A percentile compares a stretch with the other conserved stretches of the same genome.
Conservation (phyloP, 495 filamentous ascomycete genomes). For the Astrothelium subdiscretum region DNA sequence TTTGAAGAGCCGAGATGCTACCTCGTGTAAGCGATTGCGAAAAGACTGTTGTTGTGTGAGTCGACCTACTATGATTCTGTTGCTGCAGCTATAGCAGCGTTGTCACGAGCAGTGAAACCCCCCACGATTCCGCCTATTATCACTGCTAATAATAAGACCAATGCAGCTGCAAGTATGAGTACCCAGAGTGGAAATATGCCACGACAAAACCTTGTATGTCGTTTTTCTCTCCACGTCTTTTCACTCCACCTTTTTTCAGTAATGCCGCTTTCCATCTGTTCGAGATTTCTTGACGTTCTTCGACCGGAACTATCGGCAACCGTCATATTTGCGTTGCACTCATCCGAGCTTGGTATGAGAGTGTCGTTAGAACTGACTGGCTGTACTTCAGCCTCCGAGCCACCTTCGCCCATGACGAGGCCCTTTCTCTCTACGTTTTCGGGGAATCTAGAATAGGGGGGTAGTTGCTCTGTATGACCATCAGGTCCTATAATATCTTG, state of each 20-base stretch:
- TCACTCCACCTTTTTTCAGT: slow-evolving; percentile 23
- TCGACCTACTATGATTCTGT: no score
- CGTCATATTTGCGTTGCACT: neutral
- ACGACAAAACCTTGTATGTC: slow-evolving; percentile 22
- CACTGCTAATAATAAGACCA: slow-evolving; percentile 38
- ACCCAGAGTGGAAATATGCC: slow-evolving; percentile 25
- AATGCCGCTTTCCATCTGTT: neutral
- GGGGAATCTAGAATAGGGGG: slow-evolving; percentile 76
- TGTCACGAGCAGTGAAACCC: slow-evolving; percentile 18
- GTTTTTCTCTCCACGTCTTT: slow-evolving; percentile 22
- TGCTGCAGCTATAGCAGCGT: neutral
- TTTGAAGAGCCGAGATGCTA: slow-evolving; percentile 28
- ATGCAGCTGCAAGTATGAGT: slow-evolving; percentile 40
- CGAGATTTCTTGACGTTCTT: neutral
- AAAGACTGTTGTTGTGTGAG: neutral
- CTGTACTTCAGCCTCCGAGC: neutral
- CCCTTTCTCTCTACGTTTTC: slow-evolving; percentile 29
- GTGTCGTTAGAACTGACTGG: neutral
- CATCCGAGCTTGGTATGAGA: neutral
- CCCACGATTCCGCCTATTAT: slow-evolving; percentile 29
- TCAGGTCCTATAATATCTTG: slow-evolving; percentile 81
- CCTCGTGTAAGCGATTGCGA: neutral
- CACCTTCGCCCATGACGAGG: neutral
- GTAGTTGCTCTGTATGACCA: slow-evolving; percentile 80
- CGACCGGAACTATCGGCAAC: neutral